Conservation (phyloP, 768 basidiomycete species). For the Ephemerocybe angulata region DNA sequence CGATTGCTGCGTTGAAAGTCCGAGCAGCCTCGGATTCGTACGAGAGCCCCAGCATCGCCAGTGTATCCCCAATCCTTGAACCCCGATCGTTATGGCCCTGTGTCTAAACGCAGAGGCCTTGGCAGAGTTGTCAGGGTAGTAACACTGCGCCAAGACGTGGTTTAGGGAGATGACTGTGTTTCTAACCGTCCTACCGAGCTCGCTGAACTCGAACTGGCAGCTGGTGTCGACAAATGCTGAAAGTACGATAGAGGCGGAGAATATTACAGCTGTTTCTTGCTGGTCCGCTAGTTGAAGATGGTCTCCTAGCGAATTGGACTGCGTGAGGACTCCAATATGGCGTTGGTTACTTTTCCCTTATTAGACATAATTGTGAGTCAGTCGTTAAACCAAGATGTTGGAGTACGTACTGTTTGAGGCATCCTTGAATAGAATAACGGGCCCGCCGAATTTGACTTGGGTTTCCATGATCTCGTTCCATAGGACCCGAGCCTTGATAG, state of each 20-base stretch:
- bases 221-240: neutral
- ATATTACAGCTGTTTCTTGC: conserved; percentile 1
- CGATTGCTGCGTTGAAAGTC: conserved; percentile 72
- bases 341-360: conserved; percentile 3
- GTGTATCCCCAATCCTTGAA: conserved; percentile 80
- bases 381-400: no score
- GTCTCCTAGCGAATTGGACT: conserved; percentile 1
- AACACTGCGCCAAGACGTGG: neutral
- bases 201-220: neutral
- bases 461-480: neutral
- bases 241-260: neutral
- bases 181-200: neutral
- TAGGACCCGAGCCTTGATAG: neutral
- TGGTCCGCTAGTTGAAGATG: neutral
- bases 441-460: conserved; percentile 3
- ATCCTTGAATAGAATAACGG: conserved; percentile 5
- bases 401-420: conserved; percentile 1
- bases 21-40: conserved; percentile 71
- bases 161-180: neutral
- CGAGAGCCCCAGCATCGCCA: conserved; percentile 80
- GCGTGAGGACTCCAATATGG: conserved; percentile 6
- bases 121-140: conserved; percentile 40
- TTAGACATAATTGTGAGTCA: no score
- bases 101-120: conserved; percentile 75
- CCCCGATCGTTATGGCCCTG: conserved; percentile 78